Evolutionary conservation across 2,329 filamentous ascomycete genomes (phyloP).

Genomic region (Aspergillus pseudoviridinutans): DNA sequence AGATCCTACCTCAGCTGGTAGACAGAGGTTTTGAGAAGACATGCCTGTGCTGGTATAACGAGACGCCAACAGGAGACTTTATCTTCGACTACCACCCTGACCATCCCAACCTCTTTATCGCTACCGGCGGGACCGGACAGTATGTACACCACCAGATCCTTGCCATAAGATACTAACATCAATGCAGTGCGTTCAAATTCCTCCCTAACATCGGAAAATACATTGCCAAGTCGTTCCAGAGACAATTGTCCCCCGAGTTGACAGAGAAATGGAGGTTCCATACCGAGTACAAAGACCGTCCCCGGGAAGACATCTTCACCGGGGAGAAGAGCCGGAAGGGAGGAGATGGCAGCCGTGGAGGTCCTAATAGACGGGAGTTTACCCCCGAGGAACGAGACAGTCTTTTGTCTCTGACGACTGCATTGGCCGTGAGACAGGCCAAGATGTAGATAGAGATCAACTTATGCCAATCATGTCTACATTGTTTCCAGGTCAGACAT

Average conservation of each 20-base stretch:
- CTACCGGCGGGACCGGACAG: constrained; percentile 28
- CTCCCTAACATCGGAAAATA: constrained; percentile 56
- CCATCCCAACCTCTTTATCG: constrained; percentile 37
- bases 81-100: constrained; percentile 63
- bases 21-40: constrained; percentile 56
- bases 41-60: constrained; percentile 67
- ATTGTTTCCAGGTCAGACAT: no score
- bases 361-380: constrained; percentile 26
- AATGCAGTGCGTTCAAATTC: constrained; percentile 59
- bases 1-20: constrained; percentile 56
- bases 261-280: constrained; percentile 55
- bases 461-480: no score
- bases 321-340: neutral
- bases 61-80: constrained; percentile 65
- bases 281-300: constrained; percentile 16
- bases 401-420: neutral
- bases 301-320: constrained; percentile 13
- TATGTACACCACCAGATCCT: constrained; percentile 2
- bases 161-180: neutral
- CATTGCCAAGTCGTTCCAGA: constrained; percentile 54
- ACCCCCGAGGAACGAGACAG: constrained; percentile 10
- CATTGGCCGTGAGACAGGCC: neutral
- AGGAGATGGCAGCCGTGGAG: constrained; percentile 31
- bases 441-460: neutral
- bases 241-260: constrained; percentile 47